Percentiles rank a stretch among this genome's conserved stretches.
Conservation (phyloP, 73 alveolate species). For the Paramecium primaurelia region DNA sequence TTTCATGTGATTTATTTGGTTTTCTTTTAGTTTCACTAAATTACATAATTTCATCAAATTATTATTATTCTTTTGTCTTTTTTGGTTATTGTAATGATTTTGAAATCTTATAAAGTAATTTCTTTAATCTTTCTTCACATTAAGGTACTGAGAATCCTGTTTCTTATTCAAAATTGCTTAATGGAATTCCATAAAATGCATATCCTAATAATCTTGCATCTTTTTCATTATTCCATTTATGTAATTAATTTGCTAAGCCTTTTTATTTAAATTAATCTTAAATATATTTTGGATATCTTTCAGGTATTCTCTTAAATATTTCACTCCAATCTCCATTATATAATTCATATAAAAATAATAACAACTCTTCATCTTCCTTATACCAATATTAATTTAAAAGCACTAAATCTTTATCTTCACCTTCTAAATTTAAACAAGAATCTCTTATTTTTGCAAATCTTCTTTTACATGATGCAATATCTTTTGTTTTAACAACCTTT, state of each 20-base stretch:
- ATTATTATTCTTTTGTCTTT: not conserved
- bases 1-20: not conserved
- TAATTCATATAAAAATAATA: not conserved
- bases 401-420: not conserved
- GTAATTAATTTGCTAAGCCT: not conserved
- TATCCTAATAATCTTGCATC: not conserved
- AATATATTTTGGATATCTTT: not conserved
- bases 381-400: not conserved
- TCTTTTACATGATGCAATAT: not conserved
- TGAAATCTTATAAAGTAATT: not conserved
- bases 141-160: not conserved
- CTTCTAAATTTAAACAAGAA: not conserved
- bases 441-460: not conserved
- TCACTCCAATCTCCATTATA: constrained; percentile 32
- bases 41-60: not conserved
- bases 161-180: not conserved
- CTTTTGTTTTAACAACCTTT: not conserved
- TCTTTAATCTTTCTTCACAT: constrained; percentile 19
- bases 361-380: not conserved
- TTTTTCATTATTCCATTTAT: constrained; percentile 20
- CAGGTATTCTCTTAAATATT: not conserved
- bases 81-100: not conserved
- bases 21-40: not conserved
- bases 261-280: not conserved
- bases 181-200: not conserved